These are phyloP conservation scores for Xanthoconium purpureum DNA, from an alignment of 768 basidiomycete species.

Conservation along the genomic window DNA sequence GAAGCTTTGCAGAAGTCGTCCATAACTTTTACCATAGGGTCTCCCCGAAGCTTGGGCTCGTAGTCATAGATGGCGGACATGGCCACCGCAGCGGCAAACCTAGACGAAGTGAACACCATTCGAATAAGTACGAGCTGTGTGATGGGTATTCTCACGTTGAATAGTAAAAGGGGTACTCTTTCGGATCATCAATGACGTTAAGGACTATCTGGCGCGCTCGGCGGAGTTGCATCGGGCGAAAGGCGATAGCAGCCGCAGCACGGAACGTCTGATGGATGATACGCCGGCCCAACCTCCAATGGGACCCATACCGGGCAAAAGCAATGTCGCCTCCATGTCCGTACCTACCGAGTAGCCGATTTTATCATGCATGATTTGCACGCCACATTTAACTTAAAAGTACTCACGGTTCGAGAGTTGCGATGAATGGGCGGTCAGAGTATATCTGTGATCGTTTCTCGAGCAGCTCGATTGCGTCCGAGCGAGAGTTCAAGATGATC, in stretches of 20 bases:
- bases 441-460: neutral
- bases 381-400: too few species aligned
- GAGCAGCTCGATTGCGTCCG: too few species aligned
- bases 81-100: neutral
- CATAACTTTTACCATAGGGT: neutral
- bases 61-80: conserved; percentile 11
- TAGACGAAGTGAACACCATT: too few species aligned
- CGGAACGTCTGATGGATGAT: neutral
- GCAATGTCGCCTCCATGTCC: neutral
- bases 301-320: neutral
- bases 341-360: neutral
- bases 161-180: neutral
- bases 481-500: too few species aligned
- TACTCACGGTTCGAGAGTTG: too few species aligned
- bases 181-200: neutral
- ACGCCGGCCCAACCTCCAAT: conserved; percentile 4
- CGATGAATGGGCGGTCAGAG: neutral
- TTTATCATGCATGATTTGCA: neutral
- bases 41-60: neutral
- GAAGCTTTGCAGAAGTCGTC: neutral
- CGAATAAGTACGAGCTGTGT: neutral
- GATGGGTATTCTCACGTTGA: neutral
- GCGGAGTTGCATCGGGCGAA: neutral
- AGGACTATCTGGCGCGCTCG: neutral
- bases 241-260: neutral